Conservation (phyloP, 257 asterid species). For the Mentha longifolia region DNA sequence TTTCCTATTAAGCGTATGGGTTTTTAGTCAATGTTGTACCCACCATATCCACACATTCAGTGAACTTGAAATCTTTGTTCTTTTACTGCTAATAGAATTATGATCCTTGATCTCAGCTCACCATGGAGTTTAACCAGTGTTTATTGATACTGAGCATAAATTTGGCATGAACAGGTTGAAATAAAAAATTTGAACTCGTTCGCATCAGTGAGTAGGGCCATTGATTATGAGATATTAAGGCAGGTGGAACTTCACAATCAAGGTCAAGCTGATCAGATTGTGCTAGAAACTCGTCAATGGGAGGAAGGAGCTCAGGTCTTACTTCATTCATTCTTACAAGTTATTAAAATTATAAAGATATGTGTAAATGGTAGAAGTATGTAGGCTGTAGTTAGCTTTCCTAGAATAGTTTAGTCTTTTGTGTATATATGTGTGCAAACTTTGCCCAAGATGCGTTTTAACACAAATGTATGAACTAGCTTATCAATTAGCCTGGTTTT, state of each 20-base stretch:
- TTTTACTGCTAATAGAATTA: not conserved
- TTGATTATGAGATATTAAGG: constrained; percentile 89
- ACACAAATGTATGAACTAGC: not conserved
- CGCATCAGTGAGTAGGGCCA: constrained; percentile 91
- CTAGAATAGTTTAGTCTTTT: no score
- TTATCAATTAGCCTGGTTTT: not conserved
- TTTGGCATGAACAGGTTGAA: constrained; percentile 71
- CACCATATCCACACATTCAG: not conserved
- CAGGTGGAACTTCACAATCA: constrained; percentile 79
- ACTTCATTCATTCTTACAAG: constrained; percentile 31
- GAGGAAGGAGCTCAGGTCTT: constrained; percentile 98
- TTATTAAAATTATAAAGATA: no score
- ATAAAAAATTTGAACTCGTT: constrained; percentile 96
- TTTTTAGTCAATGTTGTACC: no score
- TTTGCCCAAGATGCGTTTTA: no score
- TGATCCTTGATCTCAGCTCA: not conserved
- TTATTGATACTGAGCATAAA: constrained; percentile 6
- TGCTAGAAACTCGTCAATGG: constrained; percentile 98
- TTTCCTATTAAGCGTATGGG: no score
- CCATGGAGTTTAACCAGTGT: constrained; percentile 16
- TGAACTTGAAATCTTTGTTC: not conserved
- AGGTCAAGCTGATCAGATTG: constrained; percentile 83
- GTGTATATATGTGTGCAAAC: no score
- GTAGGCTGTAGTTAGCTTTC: no score
- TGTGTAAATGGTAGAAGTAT: no score